Evolutionary conservation across 805 yeast genomes (phyloP).

Genomic region (Yamadazyma endophytica): DNA sequence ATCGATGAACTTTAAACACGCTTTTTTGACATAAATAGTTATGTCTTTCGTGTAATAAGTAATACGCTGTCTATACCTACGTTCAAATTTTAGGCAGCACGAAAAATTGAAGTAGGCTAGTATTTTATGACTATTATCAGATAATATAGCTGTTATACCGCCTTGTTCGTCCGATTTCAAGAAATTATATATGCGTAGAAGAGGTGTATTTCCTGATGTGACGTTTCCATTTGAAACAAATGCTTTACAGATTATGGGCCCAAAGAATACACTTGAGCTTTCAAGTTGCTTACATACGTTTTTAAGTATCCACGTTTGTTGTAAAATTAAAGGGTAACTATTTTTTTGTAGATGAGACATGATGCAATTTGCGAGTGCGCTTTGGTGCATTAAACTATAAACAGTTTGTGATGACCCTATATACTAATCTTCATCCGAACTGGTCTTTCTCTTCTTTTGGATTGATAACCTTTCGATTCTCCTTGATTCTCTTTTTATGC

Average conservation of each 20-base stretch:
- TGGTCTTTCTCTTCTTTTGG: conserved; percentile 17
- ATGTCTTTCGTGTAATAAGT: conserved; percentile 27
- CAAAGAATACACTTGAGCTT: conserved; percentile 6
- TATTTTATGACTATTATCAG: conserved; percentile 28
- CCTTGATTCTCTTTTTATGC: conserved; percentile 33
- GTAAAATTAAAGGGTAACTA: conserved; percentile 18
- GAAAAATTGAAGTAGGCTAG: conserved; percentile 24
- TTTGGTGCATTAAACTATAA: background rate
- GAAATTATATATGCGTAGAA: conserved; percentile 25
- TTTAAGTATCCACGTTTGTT: conserved; percentile 20
- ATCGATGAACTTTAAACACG: conserved; percentile 21
- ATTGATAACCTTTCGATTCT: conserved; percentile 24
- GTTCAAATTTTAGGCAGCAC: conserved; percentile 27
- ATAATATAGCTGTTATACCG: conserved; percentile 25
- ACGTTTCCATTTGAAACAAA: conserved; percentile 11
- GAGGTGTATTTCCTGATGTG: conserved; percentile 14
- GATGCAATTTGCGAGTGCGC: background rate
- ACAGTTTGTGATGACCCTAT: background rate
- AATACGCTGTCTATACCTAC: conserved; percentile 25
- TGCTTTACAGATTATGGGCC: conserved; percentile 13
- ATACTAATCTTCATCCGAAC: conserved; percentile 12
- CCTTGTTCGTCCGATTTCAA: conserved; percentile 17
- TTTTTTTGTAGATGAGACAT: conserved; percentile 1
- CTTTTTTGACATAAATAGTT: conserved; percentile 23
- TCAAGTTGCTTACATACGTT: conserved; percentile 8